Percentiles rank a stretch among this genome's conserved stretches.
Conservation (phyloP, 139 green algal species). For the Micractinium conductrix region DNA sequence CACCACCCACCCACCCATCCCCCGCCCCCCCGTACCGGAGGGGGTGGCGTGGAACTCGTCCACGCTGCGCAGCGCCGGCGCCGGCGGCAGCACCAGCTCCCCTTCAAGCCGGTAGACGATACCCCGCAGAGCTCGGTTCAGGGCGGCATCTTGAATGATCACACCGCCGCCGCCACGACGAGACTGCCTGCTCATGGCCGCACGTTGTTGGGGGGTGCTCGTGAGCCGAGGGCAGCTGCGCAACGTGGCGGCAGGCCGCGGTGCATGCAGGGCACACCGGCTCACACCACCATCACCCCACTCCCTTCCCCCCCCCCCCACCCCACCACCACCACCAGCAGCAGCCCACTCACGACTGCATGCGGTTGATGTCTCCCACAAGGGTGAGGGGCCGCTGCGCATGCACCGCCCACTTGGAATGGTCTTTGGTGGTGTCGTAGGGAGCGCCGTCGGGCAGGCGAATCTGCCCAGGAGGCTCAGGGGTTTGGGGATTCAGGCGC, state of each 20-base stretch:
- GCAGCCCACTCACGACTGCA: background rate
- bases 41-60: too few species aligned
- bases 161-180: conserved; percentile 25
- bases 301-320: background rate
- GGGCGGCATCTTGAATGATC: background rate
- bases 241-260: background rate
- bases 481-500: background rate
- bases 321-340: too few species aligned
- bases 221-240: background rate
- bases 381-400: background rate
- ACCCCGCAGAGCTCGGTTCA: background rate
- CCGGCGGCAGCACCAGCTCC: too few species aligned
- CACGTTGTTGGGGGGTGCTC: background rate
- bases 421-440: background rate
- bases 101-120: too few species aligned
- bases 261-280: too few species aligned
- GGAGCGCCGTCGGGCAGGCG: conserved; percentile 8
- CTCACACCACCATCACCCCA: too few species aligned
- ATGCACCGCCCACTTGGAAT: conserved; percentile 25
- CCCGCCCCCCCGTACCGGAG: too few species aligned
- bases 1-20: too few species aligned
- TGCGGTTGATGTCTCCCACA: conserved; percentile 28
- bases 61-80: too few species aligned
- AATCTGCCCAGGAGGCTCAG: background rate
- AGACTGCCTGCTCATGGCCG: background rate